Conservation (phyloP, 2,329 filamentous ascomycete species). For the Tolypocladium cylindrosporum region DNA sequence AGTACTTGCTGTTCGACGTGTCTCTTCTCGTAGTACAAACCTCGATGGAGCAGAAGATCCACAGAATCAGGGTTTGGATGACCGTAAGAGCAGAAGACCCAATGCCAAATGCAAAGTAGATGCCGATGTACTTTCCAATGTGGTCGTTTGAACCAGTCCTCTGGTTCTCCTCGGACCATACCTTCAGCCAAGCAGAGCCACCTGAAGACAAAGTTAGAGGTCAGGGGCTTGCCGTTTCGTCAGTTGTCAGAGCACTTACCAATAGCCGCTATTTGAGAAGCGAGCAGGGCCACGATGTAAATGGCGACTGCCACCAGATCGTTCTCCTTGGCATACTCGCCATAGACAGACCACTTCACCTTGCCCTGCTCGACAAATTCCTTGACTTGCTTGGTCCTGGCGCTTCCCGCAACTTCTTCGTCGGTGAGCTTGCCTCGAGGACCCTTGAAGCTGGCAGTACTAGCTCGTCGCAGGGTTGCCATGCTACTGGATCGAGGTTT, state of each 20-base stretch:
- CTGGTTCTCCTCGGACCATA: constrained; percentile 78
- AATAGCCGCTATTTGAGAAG: constrained; percentile 73
- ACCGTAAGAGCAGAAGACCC: constrained; percentile 79
- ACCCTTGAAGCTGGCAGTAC: constrained; percentile 80
- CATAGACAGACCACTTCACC: constrained; percentile 90
- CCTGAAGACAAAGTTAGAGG: constrained; percentile 28
- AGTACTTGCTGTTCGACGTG: neutral
- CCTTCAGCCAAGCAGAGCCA: constrained; percentile 86
- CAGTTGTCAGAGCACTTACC: constrained; percentile 36
- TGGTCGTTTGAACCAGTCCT: constrained; percentile 56
- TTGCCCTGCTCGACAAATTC: constrained; percentile 91
- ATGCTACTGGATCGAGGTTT: constrained; percentile 60
- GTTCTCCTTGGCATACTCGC: constrained; percentile 89
- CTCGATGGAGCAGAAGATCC: constrained; percentile 99
- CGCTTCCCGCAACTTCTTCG: constrained; percentile 62
- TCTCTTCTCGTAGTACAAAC: constrained; percentile 31
- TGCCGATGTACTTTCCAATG: constrained; percentile 82
- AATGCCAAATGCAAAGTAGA: constrained; percentile 92
- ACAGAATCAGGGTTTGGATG: constrained; percentile 84
- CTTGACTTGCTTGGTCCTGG: constrained; percentile 77
- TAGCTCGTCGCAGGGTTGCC: constrained; percentile 77
- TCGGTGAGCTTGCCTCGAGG: constrained; percentile 76
- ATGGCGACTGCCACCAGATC: constrained; percentile 75
- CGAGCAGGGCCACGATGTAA: constrained; percentile 68
- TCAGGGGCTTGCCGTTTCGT: neutral